phyloP scores from a whole-genome alignment of 371 early-diverging fungal species.

The Blakeslea trispora region DNA sequence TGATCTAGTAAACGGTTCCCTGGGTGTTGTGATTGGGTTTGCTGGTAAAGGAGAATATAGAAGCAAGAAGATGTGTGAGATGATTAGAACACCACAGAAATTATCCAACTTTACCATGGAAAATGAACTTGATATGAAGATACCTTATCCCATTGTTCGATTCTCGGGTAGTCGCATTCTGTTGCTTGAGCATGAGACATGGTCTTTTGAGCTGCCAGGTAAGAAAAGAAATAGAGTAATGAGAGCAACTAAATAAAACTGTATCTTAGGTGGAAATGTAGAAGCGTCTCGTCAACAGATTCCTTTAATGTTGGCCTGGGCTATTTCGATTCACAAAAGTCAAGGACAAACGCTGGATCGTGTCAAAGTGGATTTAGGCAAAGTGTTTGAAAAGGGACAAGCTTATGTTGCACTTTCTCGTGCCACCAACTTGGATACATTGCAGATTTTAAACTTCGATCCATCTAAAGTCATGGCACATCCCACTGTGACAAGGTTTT shows the following conservation, averaged over 20 bases:
- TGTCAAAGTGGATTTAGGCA: slow-evolving; percentile 77
- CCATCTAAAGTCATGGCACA: slow-evolving; percentile 74
- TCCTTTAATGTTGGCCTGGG: slow-evolving; percentile 73
- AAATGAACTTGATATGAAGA: slow-evolving; percentile 12
- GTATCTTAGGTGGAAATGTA: slow-evolving; percentile 21
- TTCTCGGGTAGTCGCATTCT: slow-evolving; percentile 50
- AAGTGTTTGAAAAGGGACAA: slow-evolving; percentile 87
- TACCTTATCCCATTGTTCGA: slow-evolving; percentile 56
- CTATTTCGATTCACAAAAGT: slow-evolving; percentile 84
- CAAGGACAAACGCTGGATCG: slow-evolving; percentile 93
- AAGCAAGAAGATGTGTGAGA: slow-evolving; percentile 2
- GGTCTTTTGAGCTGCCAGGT: slow-evolving; percentile 62
- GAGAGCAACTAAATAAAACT: not conserved
- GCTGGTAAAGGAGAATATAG: slow-evolving; percentile 33
- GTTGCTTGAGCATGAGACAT: slow-evolving; percentile 57
- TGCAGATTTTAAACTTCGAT: slow-evolving; percentile 79
- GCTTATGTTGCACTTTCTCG: slow-evolving; percentile 92
- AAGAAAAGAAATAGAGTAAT: slow-evolving; percentile 5
- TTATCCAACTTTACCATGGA: not conserved
- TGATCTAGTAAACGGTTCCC: slow-evolving; percentile 38
- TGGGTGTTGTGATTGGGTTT: slow-evolving; percentile 69
- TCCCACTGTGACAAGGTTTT: slow-evolving; percentile 69
- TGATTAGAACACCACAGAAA: slow-evolving; percentile 18
- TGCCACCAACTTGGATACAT: slow-evolving; percentile 62
- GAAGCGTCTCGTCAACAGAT: slow-evolving; percentile 54